A percentile compares a stretch with the other conserved stretches of the same genome.
Conservation (phyloP, 2,329 filamentous ascomycete genomes). For the Cladosporium phlei region DNA sequence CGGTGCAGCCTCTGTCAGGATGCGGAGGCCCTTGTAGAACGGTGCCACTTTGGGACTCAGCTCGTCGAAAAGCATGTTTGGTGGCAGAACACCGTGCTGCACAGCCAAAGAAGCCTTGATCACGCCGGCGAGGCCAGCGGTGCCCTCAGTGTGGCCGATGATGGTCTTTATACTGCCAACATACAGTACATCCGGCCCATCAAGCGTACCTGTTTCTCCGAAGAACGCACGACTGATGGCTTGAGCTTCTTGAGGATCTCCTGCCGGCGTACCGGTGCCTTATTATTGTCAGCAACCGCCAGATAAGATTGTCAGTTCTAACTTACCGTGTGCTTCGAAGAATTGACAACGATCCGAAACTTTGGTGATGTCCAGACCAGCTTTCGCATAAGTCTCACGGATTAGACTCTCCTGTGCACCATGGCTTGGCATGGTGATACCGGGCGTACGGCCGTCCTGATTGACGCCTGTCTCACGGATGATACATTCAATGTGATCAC, state of each 20-base stretch:
- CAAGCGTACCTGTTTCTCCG: conserved; percentile 7
- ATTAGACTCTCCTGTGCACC: conserved; percentile 36
- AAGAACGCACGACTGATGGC: conserved; percentile 18
- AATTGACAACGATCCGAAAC: conserved; percentile 7
- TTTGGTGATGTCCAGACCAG: conserved; percentile 28
- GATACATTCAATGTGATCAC: conserved; percentile 27
- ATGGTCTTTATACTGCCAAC: conserved; percentile 27
- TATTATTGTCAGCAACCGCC: too few species aligned
- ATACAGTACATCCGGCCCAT: conserved; percentile 12
- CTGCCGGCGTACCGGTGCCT: conserved; percentile 29
- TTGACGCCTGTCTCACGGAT: conserved; percentile 33
- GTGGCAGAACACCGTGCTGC: conserved; percentile 24
- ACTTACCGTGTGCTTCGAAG: conserved; percentile 26
- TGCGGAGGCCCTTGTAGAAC: conserved; percentile 17
- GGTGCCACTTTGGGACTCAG: conserved; percentile 28
- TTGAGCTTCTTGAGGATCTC: conserved; percentile 26
- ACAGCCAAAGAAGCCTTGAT: conserved; percentile 27
- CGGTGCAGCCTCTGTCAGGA: conserved; percentile 21
- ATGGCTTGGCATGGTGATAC: conserved; percentile 38
- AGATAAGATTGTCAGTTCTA: too few species aligned
- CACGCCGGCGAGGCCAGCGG: conserved; percentile 16
- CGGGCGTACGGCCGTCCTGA: conserved; percentile 35
- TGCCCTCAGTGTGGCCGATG: conserved; percentile 20
- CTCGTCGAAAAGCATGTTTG: conserved; percentile 23
- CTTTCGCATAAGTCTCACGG: conserved; percentile 32